Conservation (phyloP, 2,329 filamentous ascomycete species). For the Diplocarpon rosae region DNA sequence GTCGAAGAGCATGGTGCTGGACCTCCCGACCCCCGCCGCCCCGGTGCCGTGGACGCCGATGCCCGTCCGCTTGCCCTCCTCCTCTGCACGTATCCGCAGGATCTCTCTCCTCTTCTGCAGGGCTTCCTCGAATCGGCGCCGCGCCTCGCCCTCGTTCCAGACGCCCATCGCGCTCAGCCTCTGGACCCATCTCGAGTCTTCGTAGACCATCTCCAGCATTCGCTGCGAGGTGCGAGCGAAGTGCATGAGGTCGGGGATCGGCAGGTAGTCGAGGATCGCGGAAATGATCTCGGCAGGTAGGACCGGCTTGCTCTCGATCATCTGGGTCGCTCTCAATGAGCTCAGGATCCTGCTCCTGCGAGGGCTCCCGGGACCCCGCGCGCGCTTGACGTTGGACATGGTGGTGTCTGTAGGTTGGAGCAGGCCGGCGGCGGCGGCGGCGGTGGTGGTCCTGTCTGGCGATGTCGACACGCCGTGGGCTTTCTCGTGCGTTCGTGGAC, state of each 20-base stretch:
- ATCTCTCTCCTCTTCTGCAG: constrained; percentile 51
- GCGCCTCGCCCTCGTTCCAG: constrained; percentile 84
- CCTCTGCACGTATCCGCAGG: constrained; percentile 31
- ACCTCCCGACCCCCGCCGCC: constrained; percentile 22
- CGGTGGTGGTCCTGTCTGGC: neutral
- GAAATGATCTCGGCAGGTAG: constrained; percentile 86
- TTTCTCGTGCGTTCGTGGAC: too few relatives aligned
- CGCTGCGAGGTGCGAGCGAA: constrained; percentile 77
- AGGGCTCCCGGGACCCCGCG: constrained; percentile 18
- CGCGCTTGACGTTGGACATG: constrained; percentile 36
- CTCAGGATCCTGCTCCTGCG: constrained; percentile 50
- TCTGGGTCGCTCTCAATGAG: constrained; percentile 68
- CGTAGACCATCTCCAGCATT: constrained; percentile 96
- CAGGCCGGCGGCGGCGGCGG: too few relatives aligned
- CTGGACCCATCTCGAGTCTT: constrained; percentile 90
- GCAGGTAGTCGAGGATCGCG: constrained; percentile 79
- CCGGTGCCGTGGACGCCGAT: constrained; percentile 22
- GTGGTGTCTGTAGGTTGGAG: too few relatives aligned
- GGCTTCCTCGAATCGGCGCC: constrained; percentile 66
- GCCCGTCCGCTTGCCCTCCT: constrained; percentile 25
- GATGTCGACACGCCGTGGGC: too few relatives aligned
- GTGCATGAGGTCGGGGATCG: constrained; percentile 71
- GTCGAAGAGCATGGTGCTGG: constrained; percentile 60
- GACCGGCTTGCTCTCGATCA: constrained; percentile 65
- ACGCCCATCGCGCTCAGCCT: constrained; percentile 76